Conservation (phyloP, 192 early-diverging fungal species). For the Nowakowskiella sp. region DNA sequence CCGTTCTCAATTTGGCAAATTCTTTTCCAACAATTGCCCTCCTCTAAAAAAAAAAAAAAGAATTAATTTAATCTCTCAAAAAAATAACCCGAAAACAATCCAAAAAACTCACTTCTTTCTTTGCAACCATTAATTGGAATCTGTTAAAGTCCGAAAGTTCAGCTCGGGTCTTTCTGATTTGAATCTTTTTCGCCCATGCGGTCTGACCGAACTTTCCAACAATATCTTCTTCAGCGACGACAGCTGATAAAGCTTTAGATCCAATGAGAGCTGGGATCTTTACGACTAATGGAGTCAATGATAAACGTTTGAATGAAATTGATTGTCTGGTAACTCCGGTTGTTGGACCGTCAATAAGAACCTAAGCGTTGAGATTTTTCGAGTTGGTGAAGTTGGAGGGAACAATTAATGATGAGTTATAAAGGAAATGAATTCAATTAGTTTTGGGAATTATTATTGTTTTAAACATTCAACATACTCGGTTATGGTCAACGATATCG, state of each 20-base stretch:
- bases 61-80: neutral
- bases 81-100: neutral
- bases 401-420: too few relatives aligned
- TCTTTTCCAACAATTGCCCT: conserved; percentile 33
- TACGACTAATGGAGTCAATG: conserved; percentile 84
- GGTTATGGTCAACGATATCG: conserved; percentile 99
- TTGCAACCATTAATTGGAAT: conserved; percentile 94
- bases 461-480: conserved; percentile 44
- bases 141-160: conserved; percentile 89
- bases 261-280: conserved; percentile 76
- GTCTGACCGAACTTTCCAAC: conserved; percentile 77
- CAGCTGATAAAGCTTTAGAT: conserved; percentile 65
- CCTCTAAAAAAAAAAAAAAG: conserved; percentile 10
- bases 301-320: conserved; percentile 81
- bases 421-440: neutral
- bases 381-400: too few relatives aligned
- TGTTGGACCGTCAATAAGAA: conserved; percentile 95
- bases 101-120: conserved; percentile 59
- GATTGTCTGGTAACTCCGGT: conserved; percentile 84
- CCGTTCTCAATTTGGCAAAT: conserved; percentile 33
- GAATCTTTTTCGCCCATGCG: conserved; percentile 95
- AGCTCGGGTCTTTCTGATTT: conserved; percentile 66
- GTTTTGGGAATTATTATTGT: neutral
- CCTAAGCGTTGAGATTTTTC: conserved; percentile 44
- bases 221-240: conserved; percentile 77